Evolutionary conservation across 2,329 filamentous ascomycete genomes (phyloP).

Genomic region (Penicillium sp.): DNA sequence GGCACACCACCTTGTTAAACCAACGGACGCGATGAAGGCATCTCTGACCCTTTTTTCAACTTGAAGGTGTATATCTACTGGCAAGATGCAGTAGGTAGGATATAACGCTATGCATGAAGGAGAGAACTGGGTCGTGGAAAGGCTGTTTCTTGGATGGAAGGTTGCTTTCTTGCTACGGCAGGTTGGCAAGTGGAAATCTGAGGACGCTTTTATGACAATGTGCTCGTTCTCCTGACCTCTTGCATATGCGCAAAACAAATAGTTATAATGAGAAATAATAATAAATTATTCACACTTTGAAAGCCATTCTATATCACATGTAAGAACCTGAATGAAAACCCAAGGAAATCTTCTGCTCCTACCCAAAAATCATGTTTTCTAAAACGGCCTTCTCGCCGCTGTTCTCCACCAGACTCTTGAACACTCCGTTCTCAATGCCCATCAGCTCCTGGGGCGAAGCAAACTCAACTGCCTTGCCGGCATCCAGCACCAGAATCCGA

Average conservation of each 20-base stretch:
- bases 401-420: constrained; percentile 25
- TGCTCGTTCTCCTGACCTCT: constrained; percentile 1
- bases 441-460: constrained; percentile 66
- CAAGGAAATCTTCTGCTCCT: neutral
- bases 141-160: neutral
- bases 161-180: neutral
- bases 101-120: neutral
- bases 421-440: constrained; percentile 23
- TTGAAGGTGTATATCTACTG: constrained; percentile 49
- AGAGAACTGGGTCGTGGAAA: constrained; percentile 11
- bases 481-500: constrained; percentile 69
- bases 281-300: constrained; percentile 8
- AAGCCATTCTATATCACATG: constrained; percentile 5
- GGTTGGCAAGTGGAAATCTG: neutral
- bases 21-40: constrained; percentile 94
- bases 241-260: neutral
- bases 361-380: constrained; percentile 25
- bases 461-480: constrained; percentile 68
- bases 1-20: constrained; percentile 98
- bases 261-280: neutral
- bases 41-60: constrained; percentile 72
- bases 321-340: neutral
- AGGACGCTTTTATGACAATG: constrained; percentile 8
- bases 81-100: constrained; percentile 9
- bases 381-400: constrained; percentile 26